Conservation (phyloP, 306 rosid genomes). For the Pachyrhizus erosus region DNA sequence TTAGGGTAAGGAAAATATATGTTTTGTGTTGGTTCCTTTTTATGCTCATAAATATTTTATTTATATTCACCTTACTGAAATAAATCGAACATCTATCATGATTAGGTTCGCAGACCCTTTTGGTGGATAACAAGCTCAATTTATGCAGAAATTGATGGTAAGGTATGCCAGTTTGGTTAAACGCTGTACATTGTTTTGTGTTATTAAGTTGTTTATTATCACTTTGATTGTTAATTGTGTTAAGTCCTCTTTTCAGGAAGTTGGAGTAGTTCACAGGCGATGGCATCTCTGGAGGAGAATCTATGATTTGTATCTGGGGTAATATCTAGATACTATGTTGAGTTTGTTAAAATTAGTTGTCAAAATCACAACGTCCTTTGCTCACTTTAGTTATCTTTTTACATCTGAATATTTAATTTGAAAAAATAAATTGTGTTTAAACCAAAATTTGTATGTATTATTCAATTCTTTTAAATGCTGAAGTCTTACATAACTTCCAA, state of each 20-base stretch:
- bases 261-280: slow-evolving; percentile 95
- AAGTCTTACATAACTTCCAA: slow-evolving; percentile 9
- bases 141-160: slow-evolving; percentile 89
- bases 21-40: slow-evolving; percentile 11
- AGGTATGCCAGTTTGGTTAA: slow-evolving; percentile 62
- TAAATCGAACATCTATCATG: slow-evolving; percentile 10
- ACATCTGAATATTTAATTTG: slow-evolving; percentile 21
- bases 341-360: slow-evolving; percentile 23
- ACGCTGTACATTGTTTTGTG: slow-evolving; percentile 10
- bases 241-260: slow-evolving; percentile 64
- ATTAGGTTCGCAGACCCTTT: slow-evolving; percentile 93
- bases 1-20: slow-evolving; percentile 67
- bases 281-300: slow-evolving; percentile 99
- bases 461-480: slow-evolving; percentile 22
- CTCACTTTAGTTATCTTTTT: slow-evolving; percentile 16
- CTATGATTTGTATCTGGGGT: slow-evolving; percentile 98
- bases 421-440: neutral
- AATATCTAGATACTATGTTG: slow-evolving; percentile 45
- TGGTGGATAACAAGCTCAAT: slow-evolving; percentile 99
- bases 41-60: slow-evolving; percentile 1
- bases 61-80: neutral
- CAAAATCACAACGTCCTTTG: neutral
- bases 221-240: slow-evolving; percentile 45
- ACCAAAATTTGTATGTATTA: slow-evolving; percentile 9
- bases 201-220: slow-evolving; percentile 18